Evolutionary conservation across 1,139 yeast species (phyloP).

Genomic region (Magnusiomyces magnusii): DNA sequence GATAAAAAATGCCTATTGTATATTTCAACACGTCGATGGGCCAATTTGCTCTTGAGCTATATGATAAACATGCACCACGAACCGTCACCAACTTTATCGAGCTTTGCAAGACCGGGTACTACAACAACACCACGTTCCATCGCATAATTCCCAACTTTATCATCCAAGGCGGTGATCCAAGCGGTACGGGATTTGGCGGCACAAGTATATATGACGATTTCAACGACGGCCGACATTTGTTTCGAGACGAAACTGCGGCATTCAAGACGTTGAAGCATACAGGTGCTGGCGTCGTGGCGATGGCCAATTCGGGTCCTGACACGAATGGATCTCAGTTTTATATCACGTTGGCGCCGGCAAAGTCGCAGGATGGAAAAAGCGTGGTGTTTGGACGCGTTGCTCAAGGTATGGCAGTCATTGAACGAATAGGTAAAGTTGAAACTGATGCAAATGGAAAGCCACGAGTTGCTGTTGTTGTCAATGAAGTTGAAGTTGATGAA

Average conservation of each 20-base stretch:
- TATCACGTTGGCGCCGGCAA: constrained; percentile 43
- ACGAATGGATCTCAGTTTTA: constrained; percentile 44
- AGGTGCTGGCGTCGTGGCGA: constrained; percentile 49
- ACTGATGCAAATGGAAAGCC: constrained; percentile 39
- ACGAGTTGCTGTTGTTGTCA: background rate
- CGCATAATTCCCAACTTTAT: constrained; percentile 36
- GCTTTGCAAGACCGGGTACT: constrained; percentile 28
- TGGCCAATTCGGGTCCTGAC: constrained; percentile 34
- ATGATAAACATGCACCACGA: constrained; percentile 29
- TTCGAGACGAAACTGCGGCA: constrained; percentile 37
- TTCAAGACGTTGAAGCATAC: constrained; percentile 38
- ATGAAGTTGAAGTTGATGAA: background rate
- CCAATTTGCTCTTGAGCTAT: constrained; percentile 27
- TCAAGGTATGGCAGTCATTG: constrained; percentile 46
- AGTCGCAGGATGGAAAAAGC: constrained; percentile 42
- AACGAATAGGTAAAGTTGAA: constrained; percentile 46
- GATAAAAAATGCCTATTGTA: constrained; percentile 17
- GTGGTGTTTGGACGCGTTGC: constrained; percentile 57
- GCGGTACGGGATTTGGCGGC: constrained; percentile 34
- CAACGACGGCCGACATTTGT: constrained; percentile 6
- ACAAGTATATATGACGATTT: constrained; percentile 27
- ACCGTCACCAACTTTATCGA: constrained; percentile 28
- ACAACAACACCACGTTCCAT: constrained; percentile 33
- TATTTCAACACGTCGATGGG: constrained; percentile 24
- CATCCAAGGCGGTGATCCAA: constrained; percentile 37